Base-by-base conservation (phyloP, 257 asterid genomes). In the Solanum chaucha region DNA sequence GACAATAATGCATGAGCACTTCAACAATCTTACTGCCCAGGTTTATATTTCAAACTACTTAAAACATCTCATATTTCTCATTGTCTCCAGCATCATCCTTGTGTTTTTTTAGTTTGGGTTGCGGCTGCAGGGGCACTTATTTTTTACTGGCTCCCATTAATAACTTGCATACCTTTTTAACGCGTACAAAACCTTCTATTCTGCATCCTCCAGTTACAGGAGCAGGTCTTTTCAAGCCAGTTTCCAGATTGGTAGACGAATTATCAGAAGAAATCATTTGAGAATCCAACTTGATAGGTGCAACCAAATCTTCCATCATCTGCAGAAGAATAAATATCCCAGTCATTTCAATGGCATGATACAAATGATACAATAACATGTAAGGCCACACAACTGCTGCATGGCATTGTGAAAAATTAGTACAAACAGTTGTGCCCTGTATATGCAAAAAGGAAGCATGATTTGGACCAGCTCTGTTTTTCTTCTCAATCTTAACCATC, bases 151-250 rank as follows among this genome's bases (percentile, higher is more conserved):
- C 11, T 81, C 70, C 85, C 28, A 81, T 30, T n/a, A 72, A 41
- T 48, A 58, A 81, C 40, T 24, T 83, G 46, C 32, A 24, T 92
- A 96, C 99, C 98, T 94, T 97, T 92, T 96, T 97, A 86, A 96
- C 98, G 88, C 98, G 99, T 58, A 96, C 96, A 91, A 95, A 95
- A 85, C 98, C 99, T 92, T 97, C 99, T 90, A 97, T 70, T 91
- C 98, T 92, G 88, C 99, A 96, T 15, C 99, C 99, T 89, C 99
- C 99, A 13, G 99, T 46, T 81, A 85, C 88, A 83, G 99, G 99
- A 84, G 99, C 99, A 88, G 98, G 98, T 88, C 93, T 93, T 91
- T 96, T 96, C 24, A 51, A 38, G 55, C 87, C 92, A 87, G 92
- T 93, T 86, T 92, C 92, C 44, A 67, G 77, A 78, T 86, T 87